Base-by-base conservation (phyloP, 176 grass and related monocot species). In the Aegilops longissima region DNA sequence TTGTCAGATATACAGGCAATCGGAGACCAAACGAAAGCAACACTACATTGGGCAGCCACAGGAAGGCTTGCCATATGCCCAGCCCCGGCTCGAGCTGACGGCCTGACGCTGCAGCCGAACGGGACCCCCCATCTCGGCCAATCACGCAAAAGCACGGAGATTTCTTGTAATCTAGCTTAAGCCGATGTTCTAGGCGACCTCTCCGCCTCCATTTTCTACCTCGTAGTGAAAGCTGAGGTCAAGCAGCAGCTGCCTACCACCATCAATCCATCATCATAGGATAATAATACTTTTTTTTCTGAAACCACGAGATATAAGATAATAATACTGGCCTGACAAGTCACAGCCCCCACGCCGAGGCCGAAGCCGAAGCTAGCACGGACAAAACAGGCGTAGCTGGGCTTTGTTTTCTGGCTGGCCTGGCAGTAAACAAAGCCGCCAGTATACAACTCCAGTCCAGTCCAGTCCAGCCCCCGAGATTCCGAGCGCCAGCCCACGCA, bases 401-500 rank as follows among this genome's bases (percentile, higher is more conserved):
- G 54, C 54, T 21, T 58, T 58, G 54, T 58, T 58, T 58, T 54
- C 16, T 54, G 47, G 47, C 45, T 49, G 45, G 3, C 45, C 45
- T 52, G 49, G 4, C 49, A 52, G 61, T 68, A 68, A 68, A 68
- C 13, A 33, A 68, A 68, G 66, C 29, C 21, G 66, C 4, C 44
- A 58, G 54, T 58, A 58, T 58, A 58, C 54, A 20, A 58, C 54
- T 1, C 54, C 16, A 54, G 51, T 54, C 51, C 14, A 54, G 51
- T 17, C 49, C 45, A 47, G 45, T 47, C 45, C 45, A 47, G 14
- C 13, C 16, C 16, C 16, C 16, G 51, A 54, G 82, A 89, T 89
- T 89, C 77, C 61, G 89, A 25, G 84, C 91, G 68, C 24, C 24
- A 25, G 36, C 52, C 9, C 68, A 23, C 70, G 10, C 70, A 40